Percentiles rank a stretch among this genome's conserved stretches.
Evolutionary conservation across 805 yeast genomes (phyloP).

Genomic region (Zygosaccharomyces bailii): DNA sequence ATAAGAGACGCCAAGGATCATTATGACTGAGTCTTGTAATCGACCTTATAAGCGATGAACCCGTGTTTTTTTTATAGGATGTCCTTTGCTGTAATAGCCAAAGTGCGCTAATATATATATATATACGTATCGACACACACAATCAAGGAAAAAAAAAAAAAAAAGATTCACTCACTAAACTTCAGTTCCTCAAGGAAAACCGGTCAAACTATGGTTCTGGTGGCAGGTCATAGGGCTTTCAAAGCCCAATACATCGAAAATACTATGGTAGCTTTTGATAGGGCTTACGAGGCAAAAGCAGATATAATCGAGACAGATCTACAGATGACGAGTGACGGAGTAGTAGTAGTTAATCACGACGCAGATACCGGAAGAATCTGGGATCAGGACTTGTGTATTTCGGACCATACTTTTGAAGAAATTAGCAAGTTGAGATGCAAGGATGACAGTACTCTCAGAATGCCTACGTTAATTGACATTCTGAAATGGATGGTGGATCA

Average conservation of each 20-base stretch:
- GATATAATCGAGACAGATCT: slow-evolving; percentile 53
- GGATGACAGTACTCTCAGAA: slow-evolving; percentile 36
- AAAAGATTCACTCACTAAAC: neutral
- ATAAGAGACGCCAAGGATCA: slow-evolving; percentile 13
- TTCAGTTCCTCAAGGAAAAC: neutral
- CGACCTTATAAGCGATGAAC: neutral
- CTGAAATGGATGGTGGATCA: slow-evolving; percentile 40
- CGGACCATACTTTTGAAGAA: slow-evolving; percentile 36
- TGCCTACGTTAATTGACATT: slow-evolving; percentile 43
- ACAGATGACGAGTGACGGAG: slow-evolving; percentile 52
- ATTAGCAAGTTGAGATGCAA: slow-evolving; percentile 37
- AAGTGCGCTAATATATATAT: slow-evolving; percentile 5
- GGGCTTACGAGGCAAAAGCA: slow-evolving; percentile 46
- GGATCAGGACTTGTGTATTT: slow-evolving; percentile 39
- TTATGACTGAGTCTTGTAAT: neutral
- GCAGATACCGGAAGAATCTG: slow-evolving; percentile 48
- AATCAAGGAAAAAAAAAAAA: neutral
- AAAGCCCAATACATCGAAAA: slow-evolving; percentile 44
- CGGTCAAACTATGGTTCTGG: slow-evolving; percentile 14
- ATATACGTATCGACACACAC: too few species aligned
- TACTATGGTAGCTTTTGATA: slow-evolving; percentile 44
- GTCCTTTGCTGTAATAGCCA: slow-evolving; percentile 3
- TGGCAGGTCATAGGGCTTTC: slow-evolving; percentile 38
- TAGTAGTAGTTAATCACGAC: slow-evolving; percentile 54
- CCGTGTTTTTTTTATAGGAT: slow-evolving; percentile 1